Conservation (phyloP, 345 rosid species). For the Camelina hispida region DNA sequence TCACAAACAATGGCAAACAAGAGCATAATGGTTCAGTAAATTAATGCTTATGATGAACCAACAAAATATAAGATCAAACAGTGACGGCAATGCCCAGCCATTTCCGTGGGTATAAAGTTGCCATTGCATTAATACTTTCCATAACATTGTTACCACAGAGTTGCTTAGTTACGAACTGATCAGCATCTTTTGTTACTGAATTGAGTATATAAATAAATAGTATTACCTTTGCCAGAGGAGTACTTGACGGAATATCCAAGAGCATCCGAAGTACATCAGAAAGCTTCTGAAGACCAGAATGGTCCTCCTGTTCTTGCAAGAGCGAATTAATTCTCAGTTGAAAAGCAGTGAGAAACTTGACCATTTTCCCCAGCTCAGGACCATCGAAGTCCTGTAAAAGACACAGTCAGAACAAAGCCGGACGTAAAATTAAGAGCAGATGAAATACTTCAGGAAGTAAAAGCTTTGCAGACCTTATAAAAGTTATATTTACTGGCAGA, state of each 20-base stretch:
- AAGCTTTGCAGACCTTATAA: slow-evolving; percentile 71
- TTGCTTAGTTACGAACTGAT: slow-evolving; percentile 17
- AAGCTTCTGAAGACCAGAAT: slow-evolving; percentile 80
- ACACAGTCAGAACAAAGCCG: slow-evolving; percentile 29
- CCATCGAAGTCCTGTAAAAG: slow-evolving; percentile 72
- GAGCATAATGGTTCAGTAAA: slow-evolving; percentile 21
- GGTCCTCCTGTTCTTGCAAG: slow-evolving; percentile 74
- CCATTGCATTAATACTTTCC: slow-evolving; percentile 7
- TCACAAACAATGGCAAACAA: slow-evolving; percentile 39
- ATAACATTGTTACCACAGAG: slow-evolving; percentile 17
- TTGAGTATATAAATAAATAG: slow-evolving; percentile 4
- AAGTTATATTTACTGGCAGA: slow-evolving; percentile 65
- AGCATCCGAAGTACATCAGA: slow-evolving; percentile 73
- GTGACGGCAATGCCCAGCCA: not conserved
- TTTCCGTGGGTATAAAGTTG: slow-evolving; percentile 1
- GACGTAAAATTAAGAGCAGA: slow-evolving; percentile 19
- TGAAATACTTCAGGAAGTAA: slow-evolving; percentile 18
- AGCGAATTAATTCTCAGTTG: slow-evolving; percentile 53
- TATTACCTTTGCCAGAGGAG: slow-evolving; percentile 88
- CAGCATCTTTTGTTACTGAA: slow-evolving; percentile 1
- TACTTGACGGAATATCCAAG: slow-evolving; percentile 66
- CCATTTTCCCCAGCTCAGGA: slow-evolving; percentile 73
- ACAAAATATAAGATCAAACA: slow-evolving; percentile 8
- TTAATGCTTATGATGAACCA: slow-evolving; percentile 7
- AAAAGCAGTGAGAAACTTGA: slow-evolving; percentile 60